Evolutionary conservation across 345 rosid genomes (phyloP), one percentile per base, ranked within the genome.

Genomic region (Populus davidiana): DNA sequence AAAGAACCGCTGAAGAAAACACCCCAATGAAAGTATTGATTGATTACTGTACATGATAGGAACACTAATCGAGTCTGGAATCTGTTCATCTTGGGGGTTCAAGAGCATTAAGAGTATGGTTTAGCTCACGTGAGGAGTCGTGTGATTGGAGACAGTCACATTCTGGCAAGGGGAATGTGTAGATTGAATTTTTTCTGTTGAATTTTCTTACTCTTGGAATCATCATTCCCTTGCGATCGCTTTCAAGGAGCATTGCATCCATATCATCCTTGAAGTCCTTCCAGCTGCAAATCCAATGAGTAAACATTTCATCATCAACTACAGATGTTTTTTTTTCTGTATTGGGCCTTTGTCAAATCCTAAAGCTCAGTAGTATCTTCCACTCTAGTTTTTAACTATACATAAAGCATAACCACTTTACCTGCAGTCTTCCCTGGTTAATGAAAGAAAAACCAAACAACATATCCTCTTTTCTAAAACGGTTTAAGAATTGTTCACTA

Each of bases 131-230:
- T 8, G 81, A 82, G 52, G 92, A 83, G 86, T 91, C 89, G 41
- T 86, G 76, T 9, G 89, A 79, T 54, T 82, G 93, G 61, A 95
- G 91, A 79, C 98, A 95, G 27, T 86, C 84, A 44, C 98, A 91
- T 79, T 93, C 99, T 2, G 99, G 96, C 82, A 93, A 89, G 67
- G 98, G 99, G 75, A 86, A 93, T 1, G 89, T 83, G 84, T 95
- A 93, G 78, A 95, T 85, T 8, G 98, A 91, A 77, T 94, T 93
- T 82, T 95, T 91, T 35, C 99, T 81, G 88, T 91, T 93, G 84
- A 93, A 84, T 83, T 92, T 95, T 69, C 85, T 85, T 6, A 93
- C 81, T 78, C 92, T 89, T 5, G 99, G 99, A 67, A 95, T 91
- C 83, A 90, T 87, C 80, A 90, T 81, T 72, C 96, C 98, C 76